Evolutionary conservation across 345 rosid genomes (phyloP), one percentile per base, ranked within the genome.

Genomic region (Eucalyptus erythrocorys): DNA sequence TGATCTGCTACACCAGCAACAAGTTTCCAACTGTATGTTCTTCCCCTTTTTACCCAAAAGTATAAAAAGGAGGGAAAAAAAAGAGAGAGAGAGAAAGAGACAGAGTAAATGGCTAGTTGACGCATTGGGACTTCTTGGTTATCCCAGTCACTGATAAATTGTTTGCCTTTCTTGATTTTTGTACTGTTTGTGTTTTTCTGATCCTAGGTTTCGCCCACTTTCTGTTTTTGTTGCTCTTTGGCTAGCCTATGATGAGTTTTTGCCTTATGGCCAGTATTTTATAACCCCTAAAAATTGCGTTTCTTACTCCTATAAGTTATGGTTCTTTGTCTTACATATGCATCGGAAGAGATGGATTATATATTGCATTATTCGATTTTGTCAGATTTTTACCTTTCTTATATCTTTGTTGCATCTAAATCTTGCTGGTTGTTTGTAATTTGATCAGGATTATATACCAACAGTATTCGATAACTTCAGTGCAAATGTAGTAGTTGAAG

Each of bases 381-480:
- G 24, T 37, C 47, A 1, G 82, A 47, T 76, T 16, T 82, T 30
- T 24, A 10, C 48, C 24, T 88, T 66, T 24, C 50, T 61, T 48
- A 16, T 61, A 37, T 88, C 7, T 43, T 37, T 16, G 87, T 30
- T 32, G 84, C 16, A 45, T 37, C 37, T 64, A 68, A 26, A 71
- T 21, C 81, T 21, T 37, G 13, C 45, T 5, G 8, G 45, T 21
- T 37, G 12, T 37, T 24, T 37, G 45, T 37, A 6, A n/a, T 53
- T 22, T 93, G 55, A 40, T 90, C 97, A 97, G 99, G 99, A 97
- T 93, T 97, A 97, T 81, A 93, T 97, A 91, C 99, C 99, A 55
- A 97, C 99, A 55, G 99, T 97, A 66, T 97, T 97, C 66, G 99
- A 97, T 91, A 96, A 97, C 95, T 97, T 97, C 93, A 97, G 99